Evolutionary conservation across 164 flowering plant genomes (phyloP), one percentile per base, ranked within the genome.

Genomic region (Kingdonia uniflora): DNA sequence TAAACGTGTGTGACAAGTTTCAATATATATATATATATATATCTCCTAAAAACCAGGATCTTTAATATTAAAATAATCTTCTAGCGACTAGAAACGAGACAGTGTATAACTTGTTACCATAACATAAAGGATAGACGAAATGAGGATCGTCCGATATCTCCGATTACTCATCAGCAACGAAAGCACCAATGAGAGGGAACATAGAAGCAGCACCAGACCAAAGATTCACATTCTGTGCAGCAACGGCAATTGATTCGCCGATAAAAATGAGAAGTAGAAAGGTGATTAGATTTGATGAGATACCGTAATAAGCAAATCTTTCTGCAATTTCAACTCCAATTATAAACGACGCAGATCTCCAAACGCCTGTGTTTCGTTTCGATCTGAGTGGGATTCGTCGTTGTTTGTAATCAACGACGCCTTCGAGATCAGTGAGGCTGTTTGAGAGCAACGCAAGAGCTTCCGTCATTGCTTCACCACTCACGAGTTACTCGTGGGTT

Each of bases 281-380:
- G 26, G 40, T 73, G 6, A 78, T 68, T 16, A 78, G 62, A 42
- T 78, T 77, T 11, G 74, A 54, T 0, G 54, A 23, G 1, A 73
- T 63, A 11, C 84, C 84, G 20, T 59, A 68, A 43, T 60, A 76
- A 0, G 80, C 74, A 19, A 74, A 60, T 26, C 77, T 72, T 69
- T 76, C 80, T 15, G 79, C 72, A 17, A 72, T 52, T 29, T 67
- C 79, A 43, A 71, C 72, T 2, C 73, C 77, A 0, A 75, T 70
- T 56, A 77, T 68, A 64, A 75, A 75, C 20, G 40, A 48, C 0
- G 83, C 81, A 14, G 78, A 69, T 65, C 60, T 65, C 81, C 81
- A 77, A 16, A 68, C 59, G 2, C 81, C 81, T 25, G 4, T 29
- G 4, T 4, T 3, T 4, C 35, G 4, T 29, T 29, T 29, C 4